phyloP scores from a whole-genome alignment of 192 early-diverging fungal genomes.

The Linnemannia zychae region DNA sequence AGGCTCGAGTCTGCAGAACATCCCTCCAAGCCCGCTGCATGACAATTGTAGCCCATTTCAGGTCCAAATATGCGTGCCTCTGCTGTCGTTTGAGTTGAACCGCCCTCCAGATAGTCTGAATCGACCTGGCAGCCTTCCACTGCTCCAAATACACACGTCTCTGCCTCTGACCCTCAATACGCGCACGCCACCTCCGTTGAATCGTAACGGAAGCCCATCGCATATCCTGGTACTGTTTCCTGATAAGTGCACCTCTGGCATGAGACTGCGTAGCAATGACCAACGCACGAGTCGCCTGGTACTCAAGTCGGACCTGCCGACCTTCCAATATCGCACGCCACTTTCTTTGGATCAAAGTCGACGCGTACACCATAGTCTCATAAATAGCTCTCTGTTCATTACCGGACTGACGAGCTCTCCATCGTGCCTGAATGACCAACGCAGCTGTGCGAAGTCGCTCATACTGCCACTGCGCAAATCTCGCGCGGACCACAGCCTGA shows the following conservation, averaged over 20 bases:
- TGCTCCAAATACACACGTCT: conserved; percentile 24
- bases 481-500: conserved; percentile 37
- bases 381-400: conserved; percentile 26
- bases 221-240: conserved; percentile 21
- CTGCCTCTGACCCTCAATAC: conserved; percentile 7
- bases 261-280: conserved; percentile 46
- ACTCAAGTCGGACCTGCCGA: conserved; percentile 30
- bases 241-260: conserved; percentile 21
- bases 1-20: conserved; percentile 13
- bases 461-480: conserved; percentile 29
- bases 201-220: conserved; percentile 26
- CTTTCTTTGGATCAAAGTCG: conserved; percentile 32
- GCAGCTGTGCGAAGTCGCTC: conserved; percentile 25
- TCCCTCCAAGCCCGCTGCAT: conserved; percentile 46
- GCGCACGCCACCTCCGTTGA: conserved; percentile 41
- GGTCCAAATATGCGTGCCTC: conserved; percentile 24
- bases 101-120: conserved; percentile 39
- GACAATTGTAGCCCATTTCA: conserved; percentile 26
- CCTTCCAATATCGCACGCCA: conserved; percentile 37
- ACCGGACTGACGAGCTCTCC: conserved; percentile 35
- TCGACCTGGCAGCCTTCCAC: conserved; percentile 29
- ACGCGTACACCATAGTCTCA: conserved; percentile 7
- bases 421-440: conserved; percentile 30
- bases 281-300: conserved; percentile 1
- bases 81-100: conserved; percentile 20